A percentile compares a stretch with the other conserved stretches of the same genome.
Conservation (phyloP, 1,284 basidiomycete species). For the Melanopsichium pennsylvanicum region DNA sequence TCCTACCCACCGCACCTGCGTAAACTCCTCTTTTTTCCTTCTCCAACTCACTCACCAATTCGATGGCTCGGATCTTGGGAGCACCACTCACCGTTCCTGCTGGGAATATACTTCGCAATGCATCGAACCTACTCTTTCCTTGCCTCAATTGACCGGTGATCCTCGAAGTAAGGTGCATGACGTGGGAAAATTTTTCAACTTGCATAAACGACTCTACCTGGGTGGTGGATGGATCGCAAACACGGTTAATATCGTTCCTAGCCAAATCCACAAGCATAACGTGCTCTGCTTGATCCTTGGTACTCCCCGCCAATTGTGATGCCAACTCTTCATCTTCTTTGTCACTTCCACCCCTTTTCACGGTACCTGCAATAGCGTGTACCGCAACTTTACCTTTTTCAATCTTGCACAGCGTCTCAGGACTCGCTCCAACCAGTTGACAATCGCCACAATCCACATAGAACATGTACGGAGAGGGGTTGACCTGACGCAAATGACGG, state of each 20-base stretch:
- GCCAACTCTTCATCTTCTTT: constrained; percentile 83
- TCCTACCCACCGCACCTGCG: constrained; percentile 94
- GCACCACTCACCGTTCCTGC: constrained; percentile 99
- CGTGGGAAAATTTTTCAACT: constrained; percentile 95
- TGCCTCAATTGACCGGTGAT: constrained; percentile 86
- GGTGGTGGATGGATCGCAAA: constrained; percentile 93
- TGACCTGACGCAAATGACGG: constrained; percentile 88
- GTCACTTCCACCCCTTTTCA: constrained; percentile 75
- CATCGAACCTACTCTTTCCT: constrained; percentile 89
- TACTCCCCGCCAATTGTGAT: constrained; percentile 77
- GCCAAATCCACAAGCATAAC: constrained; percentile 99
- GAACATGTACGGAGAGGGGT: constrained; percentile 99
- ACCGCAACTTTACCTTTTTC: constrained; percentile 86
- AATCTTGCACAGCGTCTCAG: constrained; percentile 97
- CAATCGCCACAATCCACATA: constrained; percentile 86
- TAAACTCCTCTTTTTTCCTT: constrained; percentile 92
- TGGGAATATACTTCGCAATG: constrained; percentile 98
- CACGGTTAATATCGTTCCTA: constrained; percentile 97
- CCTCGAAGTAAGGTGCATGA: constrained; percentile 96
- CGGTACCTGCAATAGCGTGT: constrained; percentile 97
- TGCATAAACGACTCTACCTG: constrained; percentile 95
- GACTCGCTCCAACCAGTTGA: constrained; percentile 94
- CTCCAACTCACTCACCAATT: constrained; percentile 87
- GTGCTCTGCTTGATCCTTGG: constrained; percentile 96
- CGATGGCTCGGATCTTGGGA: constrained; percentile 98